Base-by-base conservation (phyloP, 257 asterid genomes). In the Rubia yunnanensis region DNA sequence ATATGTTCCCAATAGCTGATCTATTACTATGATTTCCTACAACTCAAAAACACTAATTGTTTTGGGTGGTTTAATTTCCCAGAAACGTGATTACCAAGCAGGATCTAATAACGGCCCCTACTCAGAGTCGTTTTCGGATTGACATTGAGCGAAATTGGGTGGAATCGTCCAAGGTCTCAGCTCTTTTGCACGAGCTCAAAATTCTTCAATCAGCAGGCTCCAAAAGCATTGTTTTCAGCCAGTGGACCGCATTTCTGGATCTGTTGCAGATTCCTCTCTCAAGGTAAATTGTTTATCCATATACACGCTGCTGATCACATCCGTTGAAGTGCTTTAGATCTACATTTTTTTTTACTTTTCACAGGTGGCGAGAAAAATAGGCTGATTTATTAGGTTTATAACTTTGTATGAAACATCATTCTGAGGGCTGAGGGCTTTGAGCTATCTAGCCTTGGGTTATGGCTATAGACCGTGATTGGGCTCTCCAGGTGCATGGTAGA, bases 221-320 rank as follows among this genome's bases (percentile, higher is more conserved):
- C 70, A 92, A 92, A 78, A 92, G 99, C 76, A 87, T 92, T 36
- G 85, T 92, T 71, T 89, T 92, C 82, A 92, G 99, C 76, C 99
- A 92, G 76, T 92, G 99, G 99, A 89, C 99, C 72, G 95, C 97
- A 67, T 92, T 92, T 76, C 74, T 89, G 78, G 99, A 92, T 78
- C 85, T 92, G 34, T 41, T 92, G 83, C 94, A 92, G 84, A 83
- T 92, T 85, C 94, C 97, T 79, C 90, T 92, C 60, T 79, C 94
- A 64, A 79, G 95, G 98, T 91, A 80, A 59, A 30, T 18, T 27
- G 39, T 30, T 10, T 7, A 7, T 39, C 39, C 24, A 31, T 9
- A 26, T 0, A 32, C 15, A 52, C 39, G 38, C 49, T 6, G 20
- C 22, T 17, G 10, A 23, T 36, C 69, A 46, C 7, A 15, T 38